phyloP scores from a whole-genome alignment of 345 rosid species.

The Abelmoschus esculentus region DNA sequence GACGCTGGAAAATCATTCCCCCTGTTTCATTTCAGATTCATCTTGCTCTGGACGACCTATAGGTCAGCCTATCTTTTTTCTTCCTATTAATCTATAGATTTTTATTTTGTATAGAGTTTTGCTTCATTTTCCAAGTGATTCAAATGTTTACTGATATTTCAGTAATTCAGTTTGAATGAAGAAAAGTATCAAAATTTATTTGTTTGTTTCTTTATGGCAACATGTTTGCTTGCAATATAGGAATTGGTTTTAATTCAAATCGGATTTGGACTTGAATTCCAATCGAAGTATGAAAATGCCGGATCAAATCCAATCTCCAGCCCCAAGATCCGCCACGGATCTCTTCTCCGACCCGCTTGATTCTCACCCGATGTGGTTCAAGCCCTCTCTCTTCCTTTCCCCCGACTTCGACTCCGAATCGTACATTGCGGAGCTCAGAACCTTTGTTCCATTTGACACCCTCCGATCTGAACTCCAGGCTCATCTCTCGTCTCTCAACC shows the following conservation, averaged over 20 bases:
- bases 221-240: not conserved
- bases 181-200: not conserved
- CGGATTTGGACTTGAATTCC: not conserved
- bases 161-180: not conserved
- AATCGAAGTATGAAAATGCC: slow-evolving; percentile 24
- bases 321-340: slow-evolving; percentile 81
- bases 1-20: not conserved
- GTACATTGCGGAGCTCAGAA: slow-evolving; percentile 88
- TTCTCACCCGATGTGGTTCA: slow-evolving; percentile 91
- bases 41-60: not conserved
- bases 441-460: slow-evolving; percentile 89
- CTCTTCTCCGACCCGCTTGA: slow-evolving; percentile 88
- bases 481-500: slow-evolving; percentile 82
- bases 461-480: slow-evolving; percentile 89
- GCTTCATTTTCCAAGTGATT: not conserved
- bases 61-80: not conserved
- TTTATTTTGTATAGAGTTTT: not conserved
- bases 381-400: slow-evolving; percentile 77
- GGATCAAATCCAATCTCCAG: slow-evolving; percentile 43
- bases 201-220: not conserved
- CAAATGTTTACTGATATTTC: not conserved
- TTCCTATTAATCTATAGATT: not conserved
- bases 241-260: not conserved
- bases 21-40: not conserved
- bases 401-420: slow-evolving; percentile 76